A percentile compares a stretch with the other conserved stretches of the same genome.
Evolutionary conservation across 1,139 yeast species (phyloP).

Genomic region (Sugiyamaella pinicola): DNA sequence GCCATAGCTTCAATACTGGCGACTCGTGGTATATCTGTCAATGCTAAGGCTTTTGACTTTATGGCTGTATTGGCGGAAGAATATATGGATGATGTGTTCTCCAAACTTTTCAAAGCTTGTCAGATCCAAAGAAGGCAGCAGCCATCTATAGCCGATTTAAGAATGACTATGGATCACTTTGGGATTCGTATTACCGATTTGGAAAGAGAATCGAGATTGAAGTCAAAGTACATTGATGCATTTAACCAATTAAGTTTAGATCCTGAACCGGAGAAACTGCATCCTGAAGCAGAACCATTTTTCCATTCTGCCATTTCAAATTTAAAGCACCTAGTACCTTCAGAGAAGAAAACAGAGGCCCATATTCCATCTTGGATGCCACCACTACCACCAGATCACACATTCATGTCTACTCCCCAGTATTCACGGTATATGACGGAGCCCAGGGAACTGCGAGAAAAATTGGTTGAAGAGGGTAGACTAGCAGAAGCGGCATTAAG

Average conservation of each 20-base stretch:
- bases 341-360: slow-evolving; percentile 51
- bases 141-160: slow-evolving; percentile 63
- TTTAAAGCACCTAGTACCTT: slow-evolving; percentile 42
- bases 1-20: slow-evolving; percentile 37
- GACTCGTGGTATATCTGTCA: slow-evolving; percentile 30
- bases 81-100: slow-evolving; percentile 53
- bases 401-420: slow-evolving; percentile 75
- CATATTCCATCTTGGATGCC: slow-evolving; percentile 80
- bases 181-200: slow-evolving; percentile 52
- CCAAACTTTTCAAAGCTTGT: slow-evolving; percentile 55
- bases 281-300: slow-evolving; percentile 31
- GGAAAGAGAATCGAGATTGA: slow-evolving; percentile 45
- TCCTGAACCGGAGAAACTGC: slow-evolving; percentile 35
- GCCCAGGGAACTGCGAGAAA: slow-evolving; percentile 68
- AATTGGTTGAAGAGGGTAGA: slow-evolving; percentile 76
- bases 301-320: slow-evolving; percentile 36
- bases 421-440: slow-evolving; percentile 67
- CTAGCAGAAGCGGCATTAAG: slow-evolving; percentile 78
- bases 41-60: slow-evolving; percentile 40
- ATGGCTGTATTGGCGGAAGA: slow-evolving; percentile 45
- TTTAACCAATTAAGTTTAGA: slow-evolving; percentile 36
- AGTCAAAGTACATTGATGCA: slow-evolving; percentile 32
- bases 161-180: slow-evolving; percentile 51
- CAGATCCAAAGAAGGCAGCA: slow-evolving; percentile 67
- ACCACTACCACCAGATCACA: slow-evolving; percentile 88